phyloP scores from a whole-genome alignment of 2,329 filamentous ascomycete genomes.

The Penicillium sp. region DNA sequence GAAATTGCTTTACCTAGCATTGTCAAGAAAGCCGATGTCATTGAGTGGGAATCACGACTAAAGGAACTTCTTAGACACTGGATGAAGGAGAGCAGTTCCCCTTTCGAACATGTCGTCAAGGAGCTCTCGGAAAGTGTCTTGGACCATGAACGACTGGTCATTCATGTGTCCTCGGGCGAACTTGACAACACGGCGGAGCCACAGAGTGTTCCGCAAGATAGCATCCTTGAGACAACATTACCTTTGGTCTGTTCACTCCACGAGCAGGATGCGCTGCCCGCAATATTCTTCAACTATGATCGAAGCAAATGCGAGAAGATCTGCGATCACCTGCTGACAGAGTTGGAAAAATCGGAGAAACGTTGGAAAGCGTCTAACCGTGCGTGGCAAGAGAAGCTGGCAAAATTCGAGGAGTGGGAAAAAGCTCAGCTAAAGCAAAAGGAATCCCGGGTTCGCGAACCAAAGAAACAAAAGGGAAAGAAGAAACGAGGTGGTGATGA shows the following conservation, averaged over 20 bases:
- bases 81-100: conserved; percentile 62
- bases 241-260: conserved; percentile 56
- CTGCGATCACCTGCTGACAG: conserved; percentile 55
- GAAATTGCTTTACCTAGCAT: conserved; percentile 55
- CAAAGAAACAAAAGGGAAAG: conserved; percentile 29
- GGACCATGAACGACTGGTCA: too few relatives aligned
- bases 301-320: conserved; percentile 67
- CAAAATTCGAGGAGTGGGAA: conserved; percentile 56
- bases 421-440: conserved; percentile 51
- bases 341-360: conserved; percentile 61
- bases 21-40: conserved; percentile 68
- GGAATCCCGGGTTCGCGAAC: conserved; percentile 55
- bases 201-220: conserved; percentile 29
- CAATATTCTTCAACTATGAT: conserved; percentile 79
- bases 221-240: conserved; percentile 55
- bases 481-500: background rate
- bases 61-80: conserved; percentile 64
- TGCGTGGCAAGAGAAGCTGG: conserved; percentile 66
- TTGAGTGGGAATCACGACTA: conserved; percentile 66
- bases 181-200: conserved; percentile 21
- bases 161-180: conserved; percentile 21
- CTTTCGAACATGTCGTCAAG: conserved; percentile 57
- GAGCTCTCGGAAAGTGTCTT: conserved; percentile 45
- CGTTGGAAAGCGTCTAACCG: conserved; percentile 47
- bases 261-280: conserved; percentile 68